Evolutionary conservation across 2,329 filamentous ascomycete genomes (phyloP).

Genomic region (Botrytis byssoidea): DNA sequence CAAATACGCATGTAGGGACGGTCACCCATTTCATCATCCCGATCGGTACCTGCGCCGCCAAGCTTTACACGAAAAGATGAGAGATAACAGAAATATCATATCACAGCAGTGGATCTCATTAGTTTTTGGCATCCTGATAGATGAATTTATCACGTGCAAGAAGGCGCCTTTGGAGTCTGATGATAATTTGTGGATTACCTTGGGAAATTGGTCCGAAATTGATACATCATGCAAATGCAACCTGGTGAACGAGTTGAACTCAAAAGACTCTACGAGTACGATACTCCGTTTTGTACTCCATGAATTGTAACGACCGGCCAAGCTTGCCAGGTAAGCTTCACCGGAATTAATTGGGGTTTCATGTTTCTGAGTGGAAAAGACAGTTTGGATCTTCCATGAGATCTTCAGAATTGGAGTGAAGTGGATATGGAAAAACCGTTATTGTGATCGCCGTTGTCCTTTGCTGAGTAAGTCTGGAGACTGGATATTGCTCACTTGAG

Average conservation of each 20-base stretch:
- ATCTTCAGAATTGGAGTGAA: background rate
- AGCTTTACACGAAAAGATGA: background rate
- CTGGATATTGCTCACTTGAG: background rate
- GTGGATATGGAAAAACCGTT: conserved; percentile 7
- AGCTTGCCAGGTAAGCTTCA: background rate
- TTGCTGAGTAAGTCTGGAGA: background rate
- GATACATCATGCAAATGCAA: background rate
- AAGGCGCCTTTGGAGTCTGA: background rate
- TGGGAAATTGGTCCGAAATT: background rate
- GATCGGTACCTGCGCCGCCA: conserved; percentile 6
- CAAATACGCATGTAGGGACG: background rate
- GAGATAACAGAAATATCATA: background rate
- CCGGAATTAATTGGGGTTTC: background rate
- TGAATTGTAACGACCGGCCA: background rate
- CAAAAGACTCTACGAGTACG: background rate
- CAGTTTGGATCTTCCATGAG: conserved; percentile 1
- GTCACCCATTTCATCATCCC: background rate
- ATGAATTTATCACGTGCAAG: background rate
- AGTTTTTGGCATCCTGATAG: background rate
- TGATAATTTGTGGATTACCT: background rate
- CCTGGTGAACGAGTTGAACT: background rate
- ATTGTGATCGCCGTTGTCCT: conserved; percentile 9
- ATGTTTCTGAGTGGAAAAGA: background rate
- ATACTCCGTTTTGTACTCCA: background rate
- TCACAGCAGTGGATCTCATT: background rate